phyloP scores from a whole-genome alignment of 495 filamentous ascomycete genomes.

The Alectoria sarmentosa region DNA sequence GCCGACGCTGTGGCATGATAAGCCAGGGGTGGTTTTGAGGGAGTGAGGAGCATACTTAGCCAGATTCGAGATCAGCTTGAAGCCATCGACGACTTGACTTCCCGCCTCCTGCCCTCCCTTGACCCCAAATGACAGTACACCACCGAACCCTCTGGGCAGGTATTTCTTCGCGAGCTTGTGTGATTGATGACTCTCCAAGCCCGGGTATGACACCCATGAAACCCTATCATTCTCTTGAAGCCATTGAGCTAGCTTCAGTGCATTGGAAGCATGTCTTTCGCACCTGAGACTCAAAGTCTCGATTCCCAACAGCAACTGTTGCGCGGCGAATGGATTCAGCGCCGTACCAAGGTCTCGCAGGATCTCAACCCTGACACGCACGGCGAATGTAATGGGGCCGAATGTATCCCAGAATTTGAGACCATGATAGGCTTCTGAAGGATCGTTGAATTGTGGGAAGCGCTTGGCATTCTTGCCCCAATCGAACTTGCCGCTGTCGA shows the following conservation, averaged over 20 bases:
- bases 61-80: slow-evolving; percentile 92
- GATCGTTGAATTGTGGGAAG: slow-evolving; percentile 93
- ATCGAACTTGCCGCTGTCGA: slow-evolving; percentile 94
- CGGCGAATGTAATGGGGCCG: slow-evolving; percentile 74
- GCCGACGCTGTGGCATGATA: slow-evolving; percentile 43
- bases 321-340: slow-evolving; percentile 91
- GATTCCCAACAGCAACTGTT: slow-evolving; percentile 82
- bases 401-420: slow-evolving; percentile 98
- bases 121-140: slow-evolving; percentile 88
- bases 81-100: slow-evolving; percentile 81
- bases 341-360: slow-evolving; percentile 79
- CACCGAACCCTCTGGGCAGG: slow-evolving; percentile 78
- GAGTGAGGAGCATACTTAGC: slow-evolving; percentile 52
- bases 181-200: slow-evolving; percentile 72
- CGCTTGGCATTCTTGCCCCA: slow-evolving; percentile 84
- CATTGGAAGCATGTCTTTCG: slow-evolving; percentile 84
- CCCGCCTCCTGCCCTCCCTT: slow-evolving; percentile 81
- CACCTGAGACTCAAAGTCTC: slow-evolving; percentile 85
- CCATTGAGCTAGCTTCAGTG: slow-evolving; percentile 75
- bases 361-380: slow-evolving; percentile 78
- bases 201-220: slow-evolving; percentile 91
- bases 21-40: background rate
- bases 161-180: slow-evolving; percentile 87
- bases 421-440: slow-evolving; percentile 88
- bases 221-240: slow-evolving; percentile 77